phyloP scores from a whole-genome alignment of 768 basidiomycete species.

The Tulasnella sp. region DNA sequence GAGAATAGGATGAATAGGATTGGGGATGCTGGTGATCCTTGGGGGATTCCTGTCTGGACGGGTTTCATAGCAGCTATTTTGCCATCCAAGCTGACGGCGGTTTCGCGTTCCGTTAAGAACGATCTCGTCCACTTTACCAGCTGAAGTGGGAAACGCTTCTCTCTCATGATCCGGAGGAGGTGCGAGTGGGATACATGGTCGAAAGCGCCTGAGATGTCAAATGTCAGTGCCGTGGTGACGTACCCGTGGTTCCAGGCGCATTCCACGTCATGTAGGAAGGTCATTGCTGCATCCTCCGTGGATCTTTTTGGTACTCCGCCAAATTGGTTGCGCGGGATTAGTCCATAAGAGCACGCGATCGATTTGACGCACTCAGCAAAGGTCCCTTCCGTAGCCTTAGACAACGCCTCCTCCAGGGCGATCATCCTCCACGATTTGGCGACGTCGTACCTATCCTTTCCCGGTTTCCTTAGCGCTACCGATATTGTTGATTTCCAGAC shows the following conservation, averaged over 20 bases:
- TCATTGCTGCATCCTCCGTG: not conserved
- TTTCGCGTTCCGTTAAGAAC: no score
- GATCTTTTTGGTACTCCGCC: not conserved
- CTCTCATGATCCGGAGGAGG: not conserved
- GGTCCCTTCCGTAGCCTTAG: not conserved
- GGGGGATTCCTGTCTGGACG: no score
- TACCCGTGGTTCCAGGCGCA: not conserved
- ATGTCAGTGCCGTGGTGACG: not conserved
- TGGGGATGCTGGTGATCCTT: no score
- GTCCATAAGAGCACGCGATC: not conserved
- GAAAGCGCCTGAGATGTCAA: slow-evolving; percentile 13
- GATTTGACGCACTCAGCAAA: not conserved
- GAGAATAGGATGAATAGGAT: no score
- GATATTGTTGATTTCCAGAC: not conserved
- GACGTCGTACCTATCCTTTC: not conserved
- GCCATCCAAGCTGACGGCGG: no score
- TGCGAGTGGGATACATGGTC: not conserved
- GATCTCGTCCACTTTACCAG: not conserved
- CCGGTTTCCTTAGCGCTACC: not conserved
- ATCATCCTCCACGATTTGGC: not conserved
- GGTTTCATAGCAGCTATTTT: no score
- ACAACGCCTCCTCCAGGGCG: not conserved
- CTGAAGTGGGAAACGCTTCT: not conserved
- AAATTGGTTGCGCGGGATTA: not conserved
- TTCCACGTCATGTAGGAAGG: not conserved